phyloP scores from a whole-genome alignment of 1,284 basidiomycete genomes.

The Mixia osmundae region DNA sequence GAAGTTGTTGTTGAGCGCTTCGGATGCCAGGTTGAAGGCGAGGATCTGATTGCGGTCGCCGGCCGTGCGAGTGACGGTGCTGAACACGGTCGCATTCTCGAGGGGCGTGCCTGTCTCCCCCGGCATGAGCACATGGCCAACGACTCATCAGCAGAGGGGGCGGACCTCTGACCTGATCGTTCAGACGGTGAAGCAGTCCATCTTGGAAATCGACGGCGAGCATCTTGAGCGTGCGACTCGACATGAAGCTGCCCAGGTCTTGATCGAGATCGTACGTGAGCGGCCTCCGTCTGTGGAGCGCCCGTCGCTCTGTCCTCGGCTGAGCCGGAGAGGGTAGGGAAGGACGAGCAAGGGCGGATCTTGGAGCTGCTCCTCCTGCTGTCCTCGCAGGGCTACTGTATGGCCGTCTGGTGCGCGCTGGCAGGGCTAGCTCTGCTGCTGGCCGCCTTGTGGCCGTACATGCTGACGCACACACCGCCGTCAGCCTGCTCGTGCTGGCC shows the following conservation, averaged over 20 bases:
- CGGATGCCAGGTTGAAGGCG: slow-evolving; percentile 74
- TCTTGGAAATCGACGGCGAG: slow-evolving; percentile 58
- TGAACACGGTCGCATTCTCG: slow-evolving; percentile 37
- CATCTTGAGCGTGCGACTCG: slow-evolving; percentile 37
- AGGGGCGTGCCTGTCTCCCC: slow-evolving; percentile 33
- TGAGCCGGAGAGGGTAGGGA: no score
- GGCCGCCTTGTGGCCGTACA: no score
- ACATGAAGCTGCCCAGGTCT: slow-evolving; percentile 49
- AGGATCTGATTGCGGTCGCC: slow-evolving; percentile 37
- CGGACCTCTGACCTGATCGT: slow-evolving; percentile 46
- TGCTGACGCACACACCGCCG: no score
- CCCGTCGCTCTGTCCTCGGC: neutral
- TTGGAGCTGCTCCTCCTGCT: no score
- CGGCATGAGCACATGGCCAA: neutral
- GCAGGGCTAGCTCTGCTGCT: no score
- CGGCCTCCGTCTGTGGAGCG: slow-evolving; percentile 30
- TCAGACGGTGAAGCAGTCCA: slow-evolving; percentile 47
- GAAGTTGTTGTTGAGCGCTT: slow-evolving; percentile 86
- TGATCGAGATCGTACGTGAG: slow-evolving; percentile 39
- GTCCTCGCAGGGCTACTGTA: no score
- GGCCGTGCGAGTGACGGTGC: slow-evolving; percentile 52
- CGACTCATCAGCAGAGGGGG: neutral
- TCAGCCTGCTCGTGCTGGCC: no score
- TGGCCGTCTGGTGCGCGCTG: no score
- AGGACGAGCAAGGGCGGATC: no score